phyloP scores from a whole-genome alignment of 352 stramenopile species.

The Phytophthora pinifolia region DNA sequence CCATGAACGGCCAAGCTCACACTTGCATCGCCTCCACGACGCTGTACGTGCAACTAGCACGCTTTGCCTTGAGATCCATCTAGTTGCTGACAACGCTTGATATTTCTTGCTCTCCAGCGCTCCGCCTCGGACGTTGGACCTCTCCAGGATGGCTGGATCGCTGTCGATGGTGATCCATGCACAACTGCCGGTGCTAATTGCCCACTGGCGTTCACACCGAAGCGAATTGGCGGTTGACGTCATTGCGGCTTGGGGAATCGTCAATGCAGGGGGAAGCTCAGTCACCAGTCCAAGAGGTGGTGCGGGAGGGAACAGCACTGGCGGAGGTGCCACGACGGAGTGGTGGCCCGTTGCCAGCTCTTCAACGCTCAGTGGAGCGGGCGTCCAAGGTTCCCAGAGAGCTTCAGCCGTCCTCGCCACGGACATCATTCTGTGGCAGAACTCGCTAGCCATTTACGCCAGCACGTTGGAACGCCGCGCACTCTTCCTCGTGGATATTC shows the following conservation, averaged over 20 bases:
- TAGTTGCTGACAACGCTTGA: background rate
- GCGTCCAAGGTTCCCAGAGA: background rate
- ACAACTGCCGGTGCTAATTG: constrained; percentile 40
- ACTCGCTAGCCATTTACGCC: constrained; percentile 30
- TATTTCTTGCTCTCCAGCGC: constrained; percentile 22
- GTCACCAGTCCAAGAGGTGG: constrained; percentile 32
- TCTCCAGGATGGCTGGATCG: constrained; percentile 49
- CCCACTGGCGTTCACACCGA: constrained; percentile 41
- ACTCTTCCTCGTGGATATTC: constrained; percentile 27
- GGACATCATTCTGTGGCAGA: constrained; percentile 24
- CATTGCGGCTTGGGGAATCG: constrained; percentile 29
- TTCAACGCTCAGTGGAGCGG: constrained; percentile 1
- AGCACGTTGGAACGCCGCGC: constrained; percentile 21
- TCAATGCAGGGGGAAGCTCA: constrained; percentile 13
- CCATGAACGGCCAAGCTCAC: constrained; percentile 32
- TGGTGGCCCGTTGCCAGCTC: constrained; percentile 30
- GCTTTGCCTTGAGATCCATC: background rate
- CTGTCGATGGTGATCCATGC: constrained; percentile 48
- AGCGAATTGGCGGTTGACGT: constrained; percentile 21
- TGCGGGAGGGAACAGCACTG: constrained; percentile 26
- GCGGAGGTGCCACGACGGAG: constrained; percentile 24
- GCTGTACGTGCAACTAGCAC: constrained; percentile 17
- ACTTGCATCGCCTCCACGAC: constrained; percentile 32
- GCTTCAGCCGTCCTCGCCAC: constrained; percentile 14
- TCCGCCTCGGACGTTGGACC: constrained; percentile 46